A percentile compares a stretch with the other conserved stretches of the same genome.
phyloP scores from a whole-genome alignment of 164 flowering plant genomes.

The Tetracentron sinense region DNA sequence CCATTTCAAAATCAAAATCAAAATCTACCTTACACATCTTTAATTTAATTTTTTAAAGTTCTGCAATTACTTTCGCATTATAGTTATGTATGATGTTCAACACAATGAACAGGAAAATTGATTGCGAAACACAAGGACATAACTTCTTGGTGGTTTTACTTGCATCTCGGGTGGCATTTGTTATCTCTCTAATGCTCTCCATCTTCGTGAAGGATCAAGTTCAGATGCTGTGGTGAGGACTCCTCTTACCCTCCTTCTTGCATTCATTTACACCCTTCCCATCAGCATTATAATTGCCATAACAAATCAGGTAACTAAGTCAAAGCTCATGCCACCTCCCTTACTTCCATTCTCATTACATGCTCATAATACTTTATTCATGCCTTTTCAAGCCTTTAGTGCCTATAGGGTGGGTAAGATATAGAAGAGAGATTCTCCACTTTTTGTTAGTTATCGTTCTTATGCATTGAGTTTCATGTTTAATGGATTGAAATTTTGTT shows the following conservation, averaged over 20 bases:
- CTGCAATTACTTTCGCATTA: background rate
- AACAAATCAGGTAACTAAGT: constrained; percentile 59
- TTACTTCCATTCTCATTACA: too few relatives aligned
- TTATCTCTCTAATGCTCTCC: constrained; percentile 52
- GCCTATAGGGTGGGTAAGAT: too few relatives aligned
- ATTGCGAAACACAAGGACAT: constrained; percentile 67
- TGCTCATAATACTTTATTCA: too few relatives aligned
- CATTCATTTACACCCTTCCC: constrained; percentile 69
- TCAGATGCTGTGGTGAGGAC: constrained; percentile 92
- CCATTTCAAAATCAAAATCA: too few relatives aligned
- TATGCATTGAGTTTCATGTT: too few relatives aligned
- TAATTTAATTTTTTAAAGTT: too few relatives aligned
- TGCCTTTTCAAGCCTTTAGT: too few relatives aligned
- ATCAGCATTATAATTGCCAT: constrained; percentile 81
- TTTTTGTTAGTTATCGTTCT: too few relatives aligned
- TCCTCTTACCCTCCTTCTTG: constrained; percentile 52
- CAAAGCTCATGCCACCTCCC: too few relatives aligned
- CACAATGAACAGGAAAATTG: constrained; percentile 37
- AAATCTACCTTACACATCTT: too few relatives aligned
- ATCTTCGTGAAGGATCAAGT: constrained; percentile 52
- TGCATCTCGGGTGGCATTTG: constrained; percentile 36
- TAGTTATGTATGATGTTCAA: background rate
- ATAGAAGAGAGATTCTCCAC: too few relatives aligned
- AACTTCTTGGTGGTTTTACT: constrained; percentile 70
- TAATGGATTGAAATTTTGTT: too few relatives aligned